These are phyloP conservation scores for Xerocomus amazonicus DNA, from an alignment of 1,284 basidiomycete species.

Conservation along the genomic window DNA sequence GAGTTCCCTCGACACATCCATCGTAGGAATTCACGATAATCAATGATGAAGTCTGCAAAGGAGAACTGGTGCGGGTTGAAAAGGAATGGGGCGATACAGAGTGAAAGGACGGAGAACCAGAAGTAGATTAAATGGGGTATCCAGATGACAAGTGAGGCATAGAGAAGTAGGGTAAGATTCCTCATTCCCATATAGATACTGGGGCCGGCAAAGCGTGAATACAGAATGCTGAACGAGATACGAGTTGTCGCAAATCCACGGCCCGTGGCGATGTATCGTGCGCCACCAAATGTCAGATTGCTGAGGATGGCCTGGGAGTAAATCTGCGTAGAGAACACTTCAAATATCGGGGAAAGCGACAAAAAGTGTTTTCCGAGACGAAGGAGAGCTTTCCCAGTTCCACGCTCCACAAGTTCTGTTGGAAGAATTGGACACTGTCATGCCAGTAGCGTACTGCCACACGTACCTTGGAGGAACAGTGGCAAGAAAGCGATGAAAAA, in stretches of 20 bases:
- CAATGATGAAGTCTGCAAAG: slow-evolving; percentile 92
- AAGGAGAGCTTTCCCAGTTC: slow-evolving; percentile 89
- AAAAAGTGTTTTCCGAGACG: slow-evolving; percentile 93
- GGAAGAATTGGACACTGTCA: not conserved
- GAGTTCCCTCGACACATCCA: slow-evolving; percentile 99
- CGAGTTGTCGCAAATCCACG: slow-evolving; percentile 96
- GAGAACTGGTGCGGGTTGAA: slow-evolving; percentile 99
- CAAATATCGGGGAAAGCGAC: slow-evolving; percentile 92
- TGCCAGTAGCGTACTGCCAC: not conserved
- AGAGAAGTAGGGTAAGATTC: slow-evolving; percentile 84
- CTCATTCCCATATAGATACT: slow-evolving; percentile 97
- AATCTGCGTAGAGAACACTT: slow-evolving; percentile 97
- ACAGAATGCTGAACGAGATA: slow-evolving; percentile 91
- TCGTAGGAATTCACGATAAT: slow-evolving; percentile 93
- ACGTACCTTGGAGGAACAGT: slow-evolving; percentile 87
- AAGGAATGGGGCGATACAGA: slow-evolving; percentile 92
- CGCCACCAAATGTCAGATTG: slow-evolving; percentile 94
- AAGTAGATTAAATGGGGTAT: slow-evolving; percentile 95
- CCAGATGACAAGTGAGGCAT: slow-evolving; percentile 87
- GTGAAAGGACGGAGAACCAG: slow-evolving; percentile 89
- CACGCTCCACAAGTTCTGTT: slow-evolving; percentile 88
- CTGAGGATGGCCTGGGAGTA: slow-evolving; percentile 94
- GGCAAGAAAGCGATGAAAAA: slow-evolving; percentile 96
- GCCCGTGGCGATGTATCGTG: slow-evolving; percentile 95
- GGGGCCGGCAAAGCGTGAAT: slow-evolving; percentile 96